phyloP scores from a whole-genome alignment of 371 early-diverging fungal genomes.

The Nosema muscidifuracis region DNA sequence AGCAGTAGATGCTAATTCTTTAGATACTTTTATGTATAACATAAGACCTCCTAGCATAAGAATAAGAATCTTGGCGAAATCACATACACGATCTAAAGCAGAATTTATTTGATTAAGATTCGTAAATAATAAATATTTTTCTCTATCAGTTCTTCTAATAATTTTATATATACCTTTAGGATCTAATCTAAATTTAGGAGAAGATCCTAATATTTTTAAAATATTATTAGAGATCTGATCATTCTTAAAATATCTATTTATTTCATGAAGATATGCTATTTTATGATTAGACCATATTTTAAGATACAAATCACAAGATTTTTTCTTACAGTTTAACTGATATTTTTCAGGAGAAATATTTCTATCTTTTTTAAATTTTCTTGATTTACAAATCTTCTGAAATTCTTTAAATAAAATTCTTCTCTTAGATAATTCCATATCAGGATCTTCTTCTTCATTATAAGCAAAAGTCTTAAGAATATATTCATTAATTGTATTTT shows the following conservation, averaged over 20 bases:
- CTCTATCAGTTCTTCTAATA: constrained; percentile 56
- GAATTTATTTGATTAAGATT: constrained; percentile 60
- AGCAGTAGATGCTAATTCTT: constrained; percentile 16
- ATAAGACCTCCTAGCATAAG: constrained; percentile 37
- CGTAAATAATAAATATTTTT: constrained; percentile 56
- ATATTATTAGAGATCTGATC: background rate
- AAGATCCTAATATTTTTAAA: constrained; percentile 25
- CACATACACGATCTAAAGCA: constrained; percentile 54
- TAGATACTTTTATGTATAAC: constrained; percentile 40
- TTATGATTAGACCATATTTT: background rate
- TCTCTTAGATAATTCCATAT: constrained; percentile 38
- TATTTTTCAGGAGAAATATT: constrained; percentile 14
- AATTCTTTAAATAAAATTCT: constrained; percentile 61
- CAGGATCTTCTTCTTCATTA: background rate
- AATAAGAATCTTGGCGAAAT: constrained; percentile 45
- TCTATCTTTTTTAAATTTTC: background rate
- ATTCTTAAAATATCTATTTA: background rate
- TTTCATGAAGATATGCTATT: background rate
- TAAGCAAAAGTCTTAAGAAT: background rate
- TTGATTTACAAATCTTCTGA: constrained; percentile 27
- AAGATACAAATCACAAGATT: constrained; percentile 14
- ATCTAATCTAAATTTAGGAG: constrained; percentile 31
- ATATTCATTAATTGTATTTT: constrained; percentile 20
- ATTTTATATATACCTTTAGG: constrained; percentile 41
- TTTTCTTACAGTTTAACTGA: constrained; percentile 28